These are phyloP conservation scores for Betula pendula DNA, from an alignment of 306 rosid species.

Conservation along the genomic window DNA sequence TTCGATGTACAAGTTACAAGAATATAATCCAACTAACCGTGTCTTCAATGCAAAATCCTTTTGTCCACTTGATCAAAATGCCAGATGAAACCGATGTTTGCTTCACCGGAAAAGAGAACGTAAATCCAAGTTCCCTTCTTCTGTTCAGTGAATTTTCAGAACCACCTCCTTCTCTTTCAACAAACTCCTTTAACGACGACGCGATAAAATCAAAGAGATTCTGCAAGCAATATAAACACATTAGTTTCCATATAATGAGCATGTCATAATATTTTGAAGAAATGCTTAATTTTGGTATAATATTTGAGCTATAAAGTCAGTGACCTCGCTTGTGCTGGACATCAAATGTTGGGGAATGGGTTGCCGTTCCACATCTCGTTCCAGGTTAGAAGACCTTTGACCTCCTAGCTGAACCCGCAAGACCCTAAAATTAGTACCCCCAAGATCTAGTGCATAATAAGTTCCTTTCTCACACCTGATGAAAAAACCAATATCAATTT, in stretches of 20 bases:
- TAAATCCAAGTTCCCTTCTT: conserved; percentile 81
- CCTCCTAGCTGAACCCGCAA: conserved; percentile 73
- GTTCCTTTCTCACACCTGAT: conserved; percentile 82
- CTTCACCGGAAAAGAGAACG: conserved; percentile 90
- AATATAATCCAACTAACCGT: conserved; percentile 62
- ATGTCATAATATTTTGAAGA: neutral
- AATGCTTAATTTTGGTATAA: conserved; percentile 6
- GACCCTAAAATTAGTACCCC: conserved; percentile 90
- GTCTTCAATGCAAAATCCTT: conserved; percentile 69
- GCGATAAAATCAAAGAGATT: conserved; percentile 88
- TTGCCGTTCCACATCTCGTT: conserved; percentile 63
- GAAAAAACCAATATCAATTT: conserved; percentile 5
- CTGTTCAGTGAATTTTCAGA: conserved; percentile 43
- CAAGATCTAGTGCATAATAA: conserved; percentile 85
- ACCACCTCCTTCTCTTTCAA: conserved; percentile 58
- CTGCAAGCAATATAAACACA: conserved; percentile 46
- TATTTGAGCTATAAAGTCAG: conserved; percentile 14
- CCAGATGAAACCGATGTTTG: conserved; percentile 78
- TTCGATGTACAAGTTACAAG: conserved; percentile 12
- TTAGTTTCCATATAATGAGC: conserved; percentile 4
- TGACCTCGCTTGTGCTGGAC: conserved; percentile 82
- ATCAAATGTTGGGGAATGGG: conserved; percentile 66
- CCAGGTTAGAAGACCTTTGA: conserved; percentile 47
- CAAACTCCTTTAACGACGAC: conserved; percentile 60
- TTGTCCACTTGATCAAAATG: conserved; percentile 86